Evolutionary conservation across 257 asterid species (phyloP), one percentile per base, ranked within the genome.

Genomic region (Ocimum tenuiflorum): DNA sequence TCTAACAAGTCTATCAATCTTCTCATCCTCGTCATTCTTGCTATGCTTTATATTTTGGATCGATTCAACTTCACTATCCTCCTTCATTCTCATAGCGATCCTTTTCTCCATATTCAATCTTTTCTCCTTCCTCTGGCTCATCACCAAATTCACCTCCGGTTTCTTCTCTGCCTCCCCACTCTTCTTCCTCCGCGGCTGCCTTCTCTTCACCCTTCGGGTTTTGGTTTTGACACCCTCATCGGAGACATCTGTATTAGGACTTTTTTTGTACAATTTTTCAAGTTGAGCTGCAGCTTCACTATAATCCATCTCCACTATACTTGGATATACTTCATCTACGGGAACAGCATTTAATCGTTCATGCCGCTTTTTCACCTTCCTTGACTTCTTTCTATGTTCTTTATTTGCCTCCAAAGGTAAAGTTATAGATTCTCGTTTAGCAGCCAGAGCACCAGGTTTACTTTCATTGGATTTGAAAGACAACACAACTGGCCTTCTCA

Each of bases 251-350:
- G 68, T 47, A 56, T 75, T 78, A 35, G 88, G 82, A 61, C 88
- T 79, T 17, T 69, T 74, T 71, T 78, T 85, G 68, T 62, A 89
- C n/a, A 90, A 72, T 73, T 79, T 63, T 69, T 90, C 97, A 23
- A 90, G 83, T 70, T 82, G 83, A 8, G 88, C 87, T 22, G 95
- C 97, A 65, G 91, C 95, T 75, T 83, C 97, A 62, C 78, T 87
- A 75, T 85, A 87, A 75, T 90, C 95, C 67, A 90, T 54, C 1
- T 82, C 95, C 42, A 70, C 47, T 29, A 83, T 65, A 67, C 81
- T 82, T n/a, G 82, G 78, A 63, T 80, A 53, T 3, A 85, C 81
- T 75, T 77, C 88, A 33, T 77, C 85, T 0, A n/a, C 53, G 58
- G 63, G 14, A 85, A 36, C n/a, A 81, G 83, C 97, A 43, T 78